A percentile compares a stretch with the other conserved stretches of the same genome.
phyloP scores from a whole-genome alignment of 345 rosid species.

The Melaleuca quinquenervia region DNA sequence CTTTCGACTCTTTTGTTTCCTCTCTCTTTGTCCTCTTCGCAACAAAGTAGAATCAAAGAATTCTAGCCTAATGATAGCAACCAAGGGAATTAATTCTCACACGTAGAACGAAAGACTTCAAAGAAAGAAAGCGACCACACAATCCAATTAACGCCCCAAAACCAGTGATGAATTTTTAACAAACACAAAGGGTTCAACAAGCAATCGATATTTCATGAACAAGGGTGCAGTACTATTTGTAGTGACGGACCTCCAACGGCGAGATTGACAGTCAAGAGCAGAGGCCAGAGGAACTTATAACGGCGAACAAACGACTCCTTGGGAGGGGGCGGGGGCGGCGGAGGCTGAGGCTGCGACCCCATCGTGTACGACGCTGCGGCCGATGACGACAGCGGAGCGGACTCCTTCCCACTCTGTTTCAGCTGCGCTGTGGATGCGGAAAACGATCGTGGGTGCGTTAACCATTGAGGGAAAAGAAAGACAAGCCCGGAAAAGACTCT shows the following conservation, averaged over 20 bases:
- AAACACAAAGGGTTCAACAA: not conserved
- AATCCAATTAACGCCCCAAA: not conserved
- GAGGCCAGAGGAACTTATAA: slow-evolving; percentile 77
- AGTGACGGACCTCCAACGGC: slow-evolving; percentile 77
- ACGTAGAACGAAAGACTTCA: not conserved
- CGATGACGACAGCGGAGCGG: slow-evolving; percentile 19
- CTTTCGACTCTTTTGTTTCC: not conserved
- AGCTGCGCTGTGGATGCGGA: slow-evolving; percentile 31
- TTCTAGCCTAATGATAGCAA: not conserved
- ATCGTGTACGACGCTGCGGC: slow-evolving; percentile 42
- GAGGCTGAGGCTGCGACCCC: slow-evolving; percentile 32
- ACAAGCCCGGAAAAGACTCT: not conserved
- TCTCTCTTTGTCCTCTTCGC: not conserved
- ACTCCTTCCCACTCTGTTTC: slow-evolving; percentile 19
- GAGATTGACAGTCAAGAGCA: slow-evolving; percentile 65
- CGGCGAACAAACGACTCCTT: slow-evolving; percentile 76
- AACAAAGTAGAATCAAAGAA: not conserved
- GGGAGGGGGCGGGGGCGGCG: slow-evolving; percentile 42
- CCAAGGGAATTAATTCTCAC: not conserved
- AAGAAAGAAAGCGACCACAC: not conserved
- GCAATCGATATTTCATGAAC: too few species aligned
- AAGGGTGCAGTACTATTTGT: too few species aligned
- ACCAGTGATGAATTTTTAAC: not conserved
- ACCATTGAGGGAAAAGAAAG: not conserved
- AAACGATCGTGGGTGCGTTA: not conserved